Evolutionary conservation across 1,284 basidiomycete genomes (phyloP).

Genomic region (Neonothopanus nambi): DNA sequence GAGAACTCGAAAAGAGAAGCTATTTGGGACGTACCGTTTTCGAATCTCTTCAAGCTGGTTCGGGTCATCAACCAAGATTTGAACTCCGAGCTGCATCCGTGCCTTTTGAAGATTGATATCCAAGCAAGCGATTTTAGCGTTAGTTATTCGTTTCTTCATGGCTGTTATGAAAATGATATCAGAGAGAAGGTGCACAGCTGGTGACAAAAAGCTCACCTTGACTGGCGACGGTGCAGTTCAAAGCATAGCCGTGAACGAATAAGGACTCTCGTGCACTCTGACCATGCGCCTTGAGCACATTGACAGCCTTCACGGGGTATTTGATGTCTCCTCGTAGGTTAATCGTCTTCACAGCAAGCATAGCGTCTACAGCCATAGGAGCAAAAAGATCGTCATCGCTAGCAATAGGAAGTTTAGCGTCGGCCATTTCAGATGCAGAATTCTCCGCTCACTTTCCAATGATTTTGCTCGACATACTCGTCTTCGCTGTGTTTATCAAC

Average conservation of each 20-base stretch:
- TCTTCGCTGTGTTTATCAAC: conserved; percentile 96
- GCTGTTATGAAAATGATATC: conserved; percentile 40
- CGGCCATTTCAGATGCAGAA: background rate
- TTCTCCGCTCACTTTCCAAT: conserved; percentile 80
- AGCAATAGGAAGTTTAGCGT: conserved; percentile 13
- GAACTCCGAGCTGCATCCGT: conserved; percentile 97
- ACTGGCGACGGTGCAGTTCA: conserved; percentile 98
- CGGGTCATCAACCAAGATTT: conserved; percentile 97
- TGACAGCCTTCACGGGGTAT: conserved; percentile 99
- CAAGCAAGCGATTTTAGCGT: conserved; percentile 97
- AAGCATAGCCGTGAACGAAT: conserved; percentile 94
- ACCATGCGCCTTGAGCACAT: conserved; percentile 98
- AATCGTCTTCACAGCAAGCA: conserved; percentile 95
- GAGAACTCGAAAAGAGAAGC: conserved; percentile 11
- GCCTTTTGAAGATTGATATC: conserved; percentile 98
- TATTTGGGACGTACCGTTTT: conserved; percentile 60
- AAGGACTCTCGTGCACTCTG: conserved; percentile 94
- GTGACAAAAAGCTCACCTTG: conserved; percentile 66
- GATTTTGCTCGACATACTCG: conserved; percentile 99
- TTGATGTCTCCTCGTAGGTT: conserved; percentile 96
- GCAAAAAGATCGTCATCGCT: conserved; percentile 99
- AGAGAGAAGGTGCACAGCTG: background rate
- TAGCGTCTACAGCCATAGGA: conserved; percentile 98
- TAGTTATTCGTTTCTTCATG: conserved; percentile 94
- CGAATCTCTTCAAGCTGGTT: conserved; percentile 97